A percentile compares a stretch with the other conserved stretches of the same genome.
Evolutionary conservation across 2,329 filamentous ascomycete species (phyloP).

Genomic region (Onygenales sp.): DNA sequence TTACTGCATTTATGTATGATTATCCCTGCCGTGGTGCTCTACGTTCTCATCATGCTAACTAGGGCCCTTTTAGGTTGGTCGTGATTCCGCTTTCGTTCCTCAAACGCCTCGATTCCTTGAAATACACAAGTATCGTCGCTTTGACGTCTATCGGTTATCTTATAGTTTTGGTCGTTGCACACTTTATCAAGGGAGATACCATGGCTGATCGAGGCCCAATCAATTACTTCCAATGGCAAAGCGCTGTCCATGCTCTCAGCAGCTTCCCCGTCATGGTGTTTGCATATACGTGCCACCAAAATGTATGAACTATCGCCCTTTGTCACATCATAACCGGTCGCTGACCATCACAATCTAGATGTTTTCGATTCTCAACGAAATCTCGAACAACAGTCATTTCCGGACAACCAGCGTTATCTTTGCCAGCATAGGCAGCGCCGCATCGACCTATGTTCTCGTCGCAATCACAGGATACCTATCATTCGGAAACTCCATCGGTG

Average conservation of each 20-base stretch:
- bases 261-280: constrained; percentile 94
- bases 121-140: constrained; percentile 90
- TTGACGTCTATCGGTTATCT: constrained; percentile 90
- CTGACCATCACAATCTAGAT: constrained; percentile 50
- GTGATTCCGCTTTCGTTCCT: constrained; percentile 93
- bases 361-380: constrained; percentile 97
- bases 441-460: constrained; percentile 77
- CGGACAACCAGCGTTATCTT: constrained; percentile 70
- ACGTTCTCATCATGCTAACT: not conserved
- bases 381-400: constrained; percentile 70
- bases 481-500: constrained; percentile 79
- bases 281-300: constrained; percentile 99
- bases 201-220: constrained; percentile 65
- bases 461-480: constrained; percentile 93
- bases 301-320: constrained; percentile 48
- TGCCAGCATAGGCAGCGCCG: constrained; percentile 81
- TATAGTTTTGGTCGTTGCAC: constrained; percentile 84
- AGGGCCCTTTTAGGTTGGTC: constrained; percentile 51
- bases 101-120: constrained; percentile 82
- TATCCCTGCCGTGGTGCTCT: not conserved
- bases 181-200: constrained; percentile 72
- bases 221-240: constrained; percentile 67
- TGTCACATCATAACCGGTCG: not conserved
- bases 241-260: constrained; percentile 67
- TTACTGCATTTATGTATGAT: constrained; percentile 83